Conservation (phyloP, 345 rosid species). For the Orychophragmus violaceus region DNA sequence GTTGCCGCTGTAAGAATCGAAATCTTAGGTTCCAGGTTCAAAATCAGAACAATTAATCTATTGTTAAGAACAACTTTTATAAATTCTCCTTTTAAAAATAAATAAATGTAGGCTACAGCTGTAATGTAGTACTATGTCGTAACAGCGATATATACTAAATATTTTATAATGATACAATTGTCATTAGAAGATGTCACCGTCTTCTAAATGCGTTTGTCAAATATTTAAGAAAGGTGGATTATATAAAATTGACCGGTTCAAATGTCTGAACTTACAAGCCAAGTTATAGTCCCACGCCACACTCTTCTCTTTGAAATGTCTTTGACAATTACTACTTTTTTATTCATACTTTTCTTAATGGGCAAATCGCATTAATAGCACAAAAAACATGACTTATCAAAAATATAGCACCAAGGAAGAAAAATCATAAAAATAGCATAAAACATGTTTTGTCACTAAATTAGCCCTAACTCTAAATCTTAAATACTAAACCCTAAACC, state of each 20-base stretch:
- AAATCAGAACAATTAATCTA: neutral
- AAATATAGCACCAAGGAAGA: too few relatives aligned
- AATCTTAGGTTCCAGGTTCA: neutral
- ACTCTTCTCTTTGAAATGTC: constrained; percentile 20
- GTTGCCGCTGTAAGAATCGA: constrained; percentile 1
- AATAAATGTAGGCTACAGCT: neutral
- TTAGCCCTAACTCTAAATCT: too few relatives aligned
- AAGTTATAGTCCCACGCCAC: constrained; percentile 25
- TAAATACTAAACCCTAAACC: too few relatives aligned
- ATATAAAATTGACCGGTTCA: constrained; percentile 23
- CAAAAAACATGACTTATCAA: too few relatives aligned
- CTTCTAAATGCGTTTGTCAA: constrained; percentile 5
- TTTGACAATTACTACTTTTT: constrained; percentile 12
- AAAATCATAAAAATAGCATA: too few relatives aligned
- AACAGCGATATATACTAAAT: neutral
- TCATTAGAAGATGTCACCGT: constrained; percentile 19
- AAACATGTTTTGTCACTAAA: too few relatives aligned
- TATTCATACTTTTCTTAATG: neutral
- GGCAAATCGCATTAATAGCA: too few relatives aligned
- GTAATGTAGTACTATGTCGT: neutral
- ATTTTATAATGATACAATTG: neutral
- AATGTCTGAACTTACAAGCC: constrained; percentile 32
- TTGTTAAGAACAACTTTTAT: neutral
- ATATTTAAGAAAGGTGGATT: constrained; percentile 7
- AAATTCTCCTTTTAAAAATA: neutral